Base-by-base conservation (phyloP, 2,329 filamentous ascomycete species). In the Paecilomyces sp. region DNA sequence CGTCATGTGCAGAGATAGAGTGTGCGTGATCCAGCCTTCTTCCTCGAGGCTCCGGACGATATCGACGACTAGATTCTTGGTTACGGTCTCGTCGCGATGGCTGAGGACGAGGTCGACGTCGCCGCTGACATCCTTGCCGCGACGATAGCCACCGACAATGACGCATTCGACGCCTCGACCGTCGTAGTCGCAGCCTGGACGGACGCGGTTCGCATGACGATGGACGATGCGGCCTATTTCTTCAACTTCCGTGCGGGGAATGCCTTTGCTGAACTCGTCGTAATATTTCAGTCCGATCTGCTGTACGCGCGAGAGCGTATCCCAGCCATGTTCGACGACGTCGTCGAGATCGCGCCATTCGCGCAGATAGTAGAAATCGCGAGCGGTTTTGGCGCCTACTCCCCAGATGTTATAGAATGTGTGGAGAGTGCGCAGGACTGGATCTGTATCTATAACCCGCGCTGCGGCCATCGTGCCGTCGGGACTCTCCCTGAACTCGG, bases 251-350 rank as follows among this genome's bases (percentile, higher is more conserved):
- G 69, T 60, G 1, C 92, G 84, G 0, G 90, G 83, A 3, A 97
- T 90, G 13, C 83, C 85, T 15, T 81, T 74, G 54, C 84, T 77
- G 58, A 99, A 89, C 63, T 97, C 93, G 34, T 95, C 89, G 71
- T 95, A 96, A 75, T 87, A 97, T 71, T 97, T 97, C 53, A 97
- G 80, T 0, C 94, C 93, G 58, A 97, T 96, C 71, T 97, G 92
- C 73, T 97, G 93, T 1, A 91, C 89, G 12, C 92, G 85, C 0
- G 82, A 88, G 1, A 97, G 79, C 0, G 74, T 80, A 22, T 79
- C 71, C 93, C 93, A 97, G 11, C 90, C 92, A 67, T 86, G 83
- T 68, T 96, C 89, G 50, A 96, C 80, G 2, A 97, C 79, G 67
- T 97, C 92, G 67, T 97, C 91, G 0, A 96, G 79, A 61, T 94